Base-by-base conservation (phyloP, 2,329 filamentous ascomycete species). In the Dryadomyces sulphureus region DNA sequence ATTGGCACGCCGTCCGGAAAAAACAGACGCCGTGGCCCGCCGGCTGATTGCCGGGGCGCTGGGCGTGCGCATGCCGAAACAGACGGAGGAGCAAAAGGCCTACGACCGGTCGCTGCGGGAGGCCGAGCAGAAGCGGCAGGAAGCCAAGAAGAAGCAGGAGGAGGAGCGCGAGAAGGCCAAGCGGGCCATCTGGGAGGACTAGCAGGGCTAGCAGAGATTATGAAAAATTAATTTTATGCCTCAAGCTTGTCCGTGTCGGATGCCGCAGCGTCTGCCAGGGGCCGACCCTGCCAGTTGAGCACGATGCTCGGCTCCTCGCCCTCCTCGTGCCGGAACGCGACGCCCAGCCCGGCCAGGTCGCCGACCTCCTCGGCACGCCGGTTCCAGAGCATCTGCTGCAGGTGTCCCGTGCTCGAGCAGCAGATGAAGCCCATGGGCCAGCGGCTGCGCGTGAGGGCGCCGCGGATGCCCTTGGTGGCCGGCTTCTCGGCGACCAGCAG, bases 21-120 rank as follows among this genome's bases (percentile, higher is more conserved):
- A 94, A 69, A 93, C 89, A 51, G 93, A 93, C 50, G 86, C 88
- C 1, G 87, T 94, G 35, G 92, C 92, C 5, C 77, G 84, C 50
- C 72, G 92, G 49, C 73, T 98, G 75, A 96, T 98, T 60, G 88
- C 87, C 1, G 84, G 84, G 4, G 88, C 85, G 0, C 66, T 96
- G 53, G 92, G 92, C 1, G 75, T 95, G 46, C 78, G 80, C 57
- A 78, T 81, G 30, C 86, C 87, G 27, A 82, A 77, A 66, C 75
- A 81, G 61, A 95, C 87, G 1, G 87, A 93, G 51, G 89, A 95
- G 65, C 84, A 94, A 69, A 75, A 73, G 55, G 84, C 86, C 45
- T 96, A 92, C 60, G 89, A 96, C 56, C 77, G 73, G 53, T 81
- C 84, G 1, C 69, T 92, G 50, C 78, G 81, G 55, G 84, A 94